Base-by-base conservation (phyloP, 306 rosid genomes). In the Cicer bijugum region DNA sequence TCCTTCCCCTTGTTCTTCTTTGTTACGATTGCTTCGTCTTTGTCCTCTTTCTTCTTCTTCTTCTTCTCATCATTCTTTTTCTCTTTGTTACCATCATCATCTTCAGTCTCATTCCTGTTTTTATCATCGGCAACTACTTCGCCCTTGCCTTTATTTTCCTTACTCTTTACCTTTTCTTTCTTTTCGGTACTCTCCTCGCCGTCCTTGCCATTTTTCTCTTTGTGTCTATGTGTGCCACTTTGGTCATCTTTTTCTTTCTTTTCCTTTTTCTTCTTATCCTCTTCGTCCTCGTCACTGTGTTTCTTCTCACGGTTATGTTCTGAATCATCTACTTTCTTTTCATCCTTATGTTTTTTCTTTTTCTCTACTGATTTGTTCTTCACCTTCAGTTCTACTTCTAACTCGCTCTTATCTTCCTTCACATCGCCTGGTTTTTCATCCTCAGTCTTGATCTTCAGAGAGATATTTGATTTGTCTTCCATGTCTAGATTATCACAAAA, bases 321-420 rank as follows among this genome's bases (percentile, higher is more conserved):
- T 37, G 17, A 40, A 52, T 14, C 76, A 8, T 33, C 52, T 43
- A 7, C 66, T 71, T 75, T 84, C 8, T 67, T 75, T 51, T 78
- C 75, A 11, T 83, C 85, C 45, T 78, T 72, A 42, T 79, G 78
- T 44, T 80, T 9, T 60, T 74, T 50, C 47, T 75, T 71, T 69
- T 82, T 84, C 75, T 59, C 82, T 23, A 67, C 65, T 1, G 86
- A 74, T 71, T 86, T 86, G 83, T 75, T 82, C 82, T 88, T 86
- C 82, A 72, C 38, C 74, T 85, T 85, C 70, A 76, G 3, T 80
- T 85, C 82, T 40, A 60, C 19, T 78, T 84, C 81, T 37, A 58
- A 28, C 72, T 62, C 79, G 6, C 71, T 44, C 78, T 85, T 83
- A 62, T 84, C 83, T 56, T 72, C 80, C 77, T 75, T 81, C 17